Evolutionary conservation across 495 filamentous ascomycete genomes (phyloP), one percentile per base, ranked within the genome.

Genomic region (Penicillium malachiteum): DNA sequence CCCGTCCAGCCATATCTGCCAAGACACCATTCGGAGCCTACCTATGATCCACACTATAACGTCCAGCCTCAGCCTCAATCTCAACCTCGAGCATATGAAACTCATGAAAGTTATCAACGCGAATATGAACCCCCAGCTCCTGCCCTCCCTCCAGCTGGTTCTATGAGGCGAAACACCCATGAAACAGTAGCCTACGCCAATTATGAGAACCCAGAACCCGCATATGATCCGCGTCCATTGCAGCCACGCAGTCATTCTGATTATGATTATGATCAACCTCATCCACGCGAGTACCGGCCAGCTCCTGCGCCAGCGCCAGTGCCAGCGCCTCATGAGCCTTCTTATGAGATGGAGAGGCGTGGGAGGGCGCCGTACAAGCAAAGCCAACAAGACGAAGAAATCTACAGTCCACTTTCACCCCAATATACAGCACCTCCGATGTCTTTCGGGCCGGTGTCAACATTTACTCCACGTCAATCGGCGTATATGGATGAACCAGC

Each of bases 231-330:
- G 8, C 70, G 63, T 35, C 56, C 62, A 14, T 43, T 49, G 0
- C 60, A 74, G 26, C 54, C 57, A 35, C 60, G 69, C 42, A 67
- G 65, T 31, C 69, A 64, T 5, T 62, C 63, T 11, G 67, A 70
- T 12, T 71, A 63, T 11, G 67, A 70, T 12, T 71, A 63, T 58
- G 69, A 68, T 7, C 60, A 62, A 33, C 58, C 56, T 34, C 62
- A 62, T 6, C 62, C 67, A 2, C 59, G 54, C 13, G 66, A 74
- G 35, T 65, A 69, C 49, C 66, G 64, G 2, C 42, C 62, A 5
- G 60, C 56, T 4, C 21, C 21, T 26, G 21, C 21, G 4, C 21
- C 21, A 2, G 21, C 21, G 4, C 21, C 21, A 2, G 21, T 26
- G 21, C 21, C 21, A 2, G 21, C 4, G 11, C 61, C 62, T 21